Evolutionary conservation across 2,329 filamentous ascomycete genomes (phyloP).

Genomic region (Chaetomium olivaceum): DNA sequence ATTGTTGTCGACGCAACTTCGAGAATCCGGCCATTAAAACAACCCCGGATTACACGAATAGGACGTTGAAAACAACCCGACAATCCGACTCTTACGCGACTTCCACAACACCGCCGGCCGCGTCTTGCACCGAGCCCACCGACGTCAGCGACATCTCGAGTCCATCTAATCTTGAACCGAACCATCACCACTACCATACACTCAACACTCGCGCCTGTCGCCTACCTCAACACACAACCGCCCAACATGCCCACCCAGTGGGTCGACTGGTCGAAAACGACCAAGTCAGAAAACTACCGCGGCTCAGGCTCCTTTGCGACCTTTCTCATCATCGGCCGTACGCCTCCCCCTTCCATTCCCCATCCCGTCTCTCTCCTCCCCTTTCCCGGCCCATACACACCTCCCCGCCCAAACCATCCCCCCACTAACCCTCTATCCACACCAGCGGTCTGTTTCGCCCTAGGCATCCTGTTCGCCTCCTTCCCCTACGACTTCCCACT

Average conservation of each 20-base stretch:
- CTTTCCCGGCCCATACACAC: slow-evolving; percentile 8
- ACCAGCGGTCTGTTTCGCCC: slow-evolving; percentile 89
- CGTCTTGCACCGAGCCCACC: not conserved
- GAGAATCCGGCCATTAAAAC: not conserved
- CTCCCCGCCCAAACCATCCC: slow-evolving; percentile 8
- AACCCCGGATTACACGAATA: not conserved
- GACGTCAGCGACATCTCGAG: slow-evolving; percentile 4
- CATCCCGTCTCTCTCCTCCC: slow-evolving; percentile 24
- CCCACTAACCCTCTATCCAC: not conserved
- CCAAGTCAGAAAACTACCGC: slow-evolving; percentile 57
- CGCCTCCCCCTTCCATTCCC: slow-evolving; percentile 39
- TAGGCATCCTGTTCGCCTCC: slow-evolving; percentile 93
- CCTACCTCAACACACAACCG: not conserved
- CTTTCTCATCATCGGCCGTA: slow-evolving; percentile 95
- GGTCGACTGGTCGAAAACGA: slow-evolving; percentile 49
- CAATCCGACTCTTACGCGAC: not conserved
- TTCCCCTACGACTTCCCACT: slow-evolving; percentile 96
- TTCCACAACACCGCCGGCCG: not conserved
- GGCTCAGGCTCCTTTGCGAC: slow-evolving; percentile 81
- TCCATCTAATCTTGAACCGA: not conserved
- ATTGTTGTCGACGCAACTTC: not conserved
- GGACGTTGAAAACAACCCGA: not conserved
- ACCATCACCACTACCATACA: not conserved
- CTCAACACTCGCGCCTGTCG: slow-evolving; percentile 1
- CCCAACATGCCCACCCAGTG: slow-evolving; percentile 27